Evolutionary conservation across 2,329 filamentous ascomycete species (phyloP), one percentile per base, ranked within the genome.

Genomic region (Ceratocystis eucalypticola): DNA sequence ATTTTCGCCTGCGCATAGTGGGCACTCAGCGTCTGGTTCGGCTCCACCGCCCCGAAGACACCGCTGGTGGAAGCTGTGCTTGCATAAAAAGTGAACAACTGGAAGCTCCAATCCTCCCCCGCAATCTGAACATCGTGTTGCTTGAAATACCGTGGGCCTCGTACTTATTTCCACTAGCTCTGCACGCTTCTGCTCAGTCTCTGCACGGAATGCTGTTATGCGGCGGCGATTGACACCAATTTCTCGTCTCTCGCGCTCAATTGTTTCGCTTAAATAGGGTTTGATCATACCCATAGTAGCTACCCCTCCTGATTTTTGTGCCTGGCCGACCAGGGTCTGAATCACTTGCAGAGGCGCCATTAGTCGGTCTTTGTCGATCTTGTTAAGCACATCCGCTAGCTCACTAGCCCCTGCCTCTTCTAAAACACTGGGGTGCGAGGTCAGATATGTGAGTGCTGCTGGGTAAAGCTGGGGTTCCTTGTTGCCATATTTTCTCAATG

Each of bases 271-370:
- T 1, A 99, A 84, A 75, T 99, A 99, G 5, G 87, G 85, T 76
- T 96, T 97, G 69, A 99, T 88, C 82, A 97, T 91, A 63, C 93
- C 94, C 89, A 99, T 96, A 0, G 91, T 97, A 0, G 95, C 93
- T 2, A 96, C 90, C 5, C 86, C 83, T 8, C 65, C 55, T 0
- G 68, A 77, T 67, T 74, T 79, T 75, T 61, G 61, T 10, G 62
- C 65, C 61, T 82, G 79, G n/a, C 80, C 79, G 2, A 97, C 78
- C 0, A 99, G 82, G 0, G 92, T 94, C 75, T 99, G 93, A 17
- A 99, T 94, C 41, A 99, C 94, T 74, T 99, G 94, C 3, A 99
- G 79, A 0, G 94, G 94, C 0, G 94, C 93, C 89, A 99, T 94
- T 46, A 99, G 83, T 0, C 90, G 88, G 71, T 96, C 91, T 69